These are phyloP conservation scores for Berberis vulgaris DNA, from an alignment of 164 flowering plant species.

Conservation along the genomic window DNA sequence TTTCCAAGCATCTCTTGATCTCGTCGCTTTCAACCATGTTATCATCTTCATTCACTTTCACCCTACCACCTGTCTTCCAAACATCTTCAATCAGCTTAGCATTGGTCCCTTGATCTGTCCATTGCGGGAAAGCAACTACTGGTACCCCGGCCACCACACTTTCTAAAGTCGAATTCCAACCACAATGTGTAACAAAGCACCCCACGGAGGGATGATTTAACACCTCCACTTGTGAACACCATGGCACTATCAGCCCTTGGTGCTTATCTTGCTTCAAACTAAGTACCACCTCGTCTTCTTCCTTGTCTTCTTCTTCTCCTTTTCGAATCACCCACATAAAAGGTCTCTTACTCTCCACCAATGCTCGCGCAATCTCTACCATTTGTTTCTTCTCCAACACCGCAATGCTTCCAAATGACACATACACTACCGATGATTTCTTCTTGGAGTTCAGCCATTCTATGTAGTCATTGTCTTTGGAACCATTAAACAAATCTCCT, in stretches of 20 bases:
- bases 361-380: conserved; percentile 29
- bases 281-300: not conserved
- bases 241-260: conserved; percentile 33
- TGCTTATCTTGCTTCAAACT: conserved; percentile 1
- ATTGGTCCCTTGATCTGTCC: conserved; percentile 20
- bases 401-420: conserved; percentile 1
- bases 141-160: conserved; percentile 46
- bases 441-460: too few species aligned
- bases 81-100: conserved; percentile 43
- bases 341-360: conserved; percentile 17
- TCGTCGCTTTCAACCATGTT: conserved; percentile 37
- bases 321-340: conserved; percentile 40
- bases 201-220: conserved; percentile 38
- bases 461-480: too few species aligned
- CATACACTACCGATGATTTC: conserved; percentile 25
- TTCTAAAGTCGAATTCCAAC: not conserved
- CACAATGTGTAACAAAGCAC: conserved; percentile 21
- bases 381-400: conserved; percentile 17
- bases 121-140: conserved; percentile 42
- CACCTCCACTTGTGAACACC: conserved; percentile 58
- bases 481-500: too few species aligned
- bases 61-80: conserved; percentile 46
- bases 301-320: conserved; percentile 4
- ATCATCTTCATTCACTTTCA: conserved; percentile 14
- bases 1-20: conserved; percentile 39